These are phyloP conservation scores for Scleromitrula shiraiana DNA, from an alignment of 2,329 filamentous ascomycete species.

Conservation along the genomic window DNA sequence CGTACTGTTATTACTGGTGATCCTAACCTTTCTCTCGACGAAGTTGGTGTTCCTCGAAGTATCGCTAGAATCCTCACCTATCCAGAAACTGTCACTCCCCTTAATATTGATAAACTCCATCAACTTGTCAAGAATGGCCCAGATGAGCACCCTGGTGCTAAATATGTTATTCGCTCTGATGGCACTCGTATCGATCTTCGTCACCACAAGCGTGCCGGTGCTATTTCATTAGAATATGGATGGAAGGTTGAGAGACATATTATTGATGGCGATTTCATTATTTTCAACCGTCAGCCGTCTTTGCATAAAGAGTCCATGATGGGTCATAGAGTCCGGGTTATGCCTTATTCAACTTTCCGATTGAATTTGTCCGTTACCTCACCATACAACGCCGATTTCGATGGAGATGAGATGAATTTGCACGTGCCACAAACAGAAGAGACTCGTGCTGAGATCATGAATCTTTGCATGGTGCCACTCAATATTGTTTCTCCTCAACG, in stretches of 20 bases:
- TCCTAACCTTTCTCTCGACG: slow-evolving; percentile 89
- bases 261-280: slow-evolving; percentile 92
- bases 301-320: slow-evolving; percentile 99
- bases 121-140: slow-evolving; percentile 87
- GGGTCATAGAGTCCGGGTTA: slow-evolving; percentile 94
- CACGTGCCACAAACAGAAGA: slow-evolving; percentile 98
- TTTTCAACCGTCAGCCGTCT: slow-evolving; percentile 99
- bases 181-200: slow-evolving; percentile 92
- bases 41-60: slow-evolving; percentile 91
- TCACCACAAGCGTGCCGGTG: slow-evolving; percentile 76
- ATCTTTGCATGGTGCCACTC: slow-evolving; percentile 94
- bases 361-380: slow-evolving; percentile 96
- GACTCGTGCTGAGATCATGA: slow-evolving; percentile 85
- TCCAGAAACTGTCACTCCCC: slow-evolving; percentile 92
- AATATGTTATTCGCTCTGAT: slow-evolving; percentile 90
- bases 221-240: slow-evolving; percentile 84
- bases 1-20: slow-evolving; percentile 99
- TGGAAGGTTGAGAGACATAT: slow-evolving; percentile 99
- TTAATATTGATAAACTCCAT: slow-evolving; percentile 92
- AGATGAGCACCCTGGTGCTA: slow-evolving; percentile 89
- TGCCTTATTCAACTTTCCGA: slow-evolving; percentile 98
- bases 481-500: slow-evolving; percentile 98
- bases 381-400: slow-evolving; percentile 99
- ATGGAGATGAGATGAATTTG: slow-evolving; percentile 99
- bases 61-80: slow-evolving; percentile 93